Evolutionary conservation across 1,284 basidiomycete genomes (phyloP).

Genomic region (Austropuccinia psidii): DNA sequence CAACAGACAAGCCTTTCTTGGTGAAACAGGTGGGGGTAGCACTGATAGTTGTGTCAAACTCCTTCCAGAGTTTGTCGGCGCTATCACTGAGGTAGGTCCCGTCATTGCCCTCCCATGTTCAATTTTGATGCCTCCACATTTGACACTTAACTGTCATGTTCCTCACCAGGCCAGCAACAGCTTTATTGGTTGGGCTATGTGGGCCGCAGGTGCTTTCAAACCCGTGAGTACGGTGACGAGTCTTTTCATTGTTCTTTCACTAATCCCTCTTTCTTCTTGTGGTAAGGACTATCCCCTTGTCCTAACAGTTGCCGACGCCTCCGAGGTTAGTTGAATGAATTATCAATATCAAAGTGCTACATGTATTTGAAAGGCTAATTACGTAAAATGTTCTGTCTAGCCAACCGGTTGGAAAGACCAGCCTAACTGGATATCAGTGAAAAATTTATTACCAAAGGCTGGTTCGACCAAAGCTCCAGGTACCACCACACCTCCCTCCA

Average conservation of each 20-base stretch:
- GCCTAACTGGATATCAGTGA: neutral
- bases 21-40: constrained; percentile 18
- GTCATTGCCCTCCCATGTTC: neutral
- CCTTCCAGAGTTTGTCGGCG: constrained; percentile 6
- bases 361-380: neutral
- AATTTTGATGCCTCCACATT: no score
- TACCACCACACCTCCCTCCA: no score
- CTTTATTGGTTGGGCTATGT: neutral
- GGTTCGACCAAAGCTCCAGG: neutral
- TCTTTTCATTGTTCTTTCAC: neutral
- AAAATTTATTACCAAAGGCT: neutral
- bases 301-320: neutral
- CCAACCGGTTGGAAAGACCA: constrained; percentile 1
- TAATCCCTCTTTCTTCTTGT: neutral
- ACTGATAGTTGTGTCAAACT: neutral
- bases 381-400: neutral
- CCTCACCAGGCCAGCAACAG: constrained; percentile 6
- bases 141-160: no score
- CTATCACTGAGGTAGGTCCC: neutral
- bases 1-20: constrained; percentile 3
- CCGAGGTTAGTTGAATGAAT: neutral
- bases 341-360: neutral
- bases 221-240: neutral
- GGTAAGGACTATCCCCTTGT: neutral
- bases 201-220: constrained; percentile 15